Evolutionary conservation across 345 rosid genomes (phyloP).

Genomic region (Theobroma cacao): DNA sequence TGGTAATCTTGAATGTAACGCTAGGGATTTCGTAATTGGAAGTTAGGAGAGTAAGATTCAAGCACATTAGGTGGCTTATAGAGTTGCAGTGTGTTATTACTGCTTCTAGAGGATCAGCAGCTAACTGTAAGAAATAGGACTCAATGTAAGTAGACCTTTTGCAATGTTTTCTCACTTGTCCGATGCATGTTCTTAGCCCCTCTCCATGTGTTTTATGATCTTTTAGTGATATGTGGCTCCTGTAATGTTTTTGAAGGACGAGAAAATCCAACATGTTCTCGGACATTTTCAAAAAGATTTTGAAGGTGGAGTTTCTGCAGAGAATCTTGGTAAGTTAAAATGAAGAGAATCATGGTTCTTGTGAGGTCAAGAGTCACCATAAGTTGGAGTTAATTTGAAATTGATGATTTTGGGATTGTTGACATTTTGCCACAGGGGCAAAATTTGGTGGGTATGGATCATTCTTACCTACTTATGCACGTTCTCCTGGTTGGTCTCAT

Average conservation of each 20-base stretch:
- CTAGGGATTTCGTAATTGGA: not conserved
- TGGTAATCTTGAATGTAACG: conserved; percentile 9
- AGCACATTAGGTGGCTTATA: not conserved
- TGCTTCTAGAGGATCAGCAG: conserved; percentile 10
- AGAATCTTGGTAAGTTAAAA: conserved; percentile 80
- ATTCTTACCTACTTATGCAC: conserved; percentile 74
- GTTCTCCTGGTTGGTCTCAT: conserved; percentile 70
- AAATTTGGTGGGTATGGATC: conserved; percentile 98
- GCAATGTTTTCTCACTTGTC: not conserved
- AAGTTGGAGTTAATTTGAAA: conserved; percentile 24
- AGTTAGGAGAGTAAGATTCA: conserved; percentile 1
- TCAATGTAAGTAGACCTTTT: not conserved
- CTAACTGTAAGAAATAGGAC: not conserved
- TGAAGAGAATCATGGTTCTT: conserved; percentile 29
- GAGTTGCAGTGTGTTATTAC: not conserved
- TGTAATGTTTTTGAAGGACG: conserved; percentile 59
- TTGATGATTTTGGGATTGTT: conserved; percentile 25
- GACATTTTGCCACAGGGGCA: conserved; percentile 64
- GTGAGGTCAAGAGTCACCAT: conserved; percentile 21
- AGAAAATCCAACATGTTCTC: conserved; percentile 80
- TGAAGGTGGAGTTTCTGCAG: conserved; percentile 95
- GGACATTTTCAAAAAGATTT: conserved; percentile 97
- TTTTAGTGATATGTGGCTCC: conserved; percentile 10
- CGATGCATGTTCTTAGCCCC: not conserved
- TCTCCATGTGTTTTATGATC: conserved; percentile 4